A percentile compares a stretch with the other conserved stretches of the same genome.
Conservation (phyloP, 495 filamentous ascomycete species). For the Rostrohypoxylon terebratum region DNA sequence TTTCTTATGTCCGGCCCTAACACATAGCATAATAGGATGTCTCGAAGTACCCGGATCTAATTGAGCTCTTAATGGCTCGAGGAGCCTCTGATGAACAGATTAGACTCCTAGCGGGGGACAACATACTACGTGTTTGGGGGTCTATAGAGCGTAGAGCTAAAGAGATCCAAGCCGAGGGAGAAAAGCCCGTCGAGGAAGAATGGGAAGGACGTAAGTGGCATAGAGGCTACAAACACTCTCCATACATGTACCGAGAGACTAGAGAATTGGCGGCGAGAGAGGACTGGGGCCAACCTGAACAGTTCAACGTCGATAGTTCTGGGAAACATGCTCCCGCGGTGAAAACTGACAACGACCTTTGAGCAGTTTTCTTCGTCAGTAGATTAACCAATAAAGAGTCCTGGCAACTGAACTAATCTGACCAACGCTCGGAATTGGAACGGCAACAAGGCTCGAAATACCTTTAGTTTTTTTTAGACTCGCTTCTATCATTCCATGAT, state of each 20-base stretch:
- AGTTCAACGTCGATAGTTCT: slow-evolving; percentile 26
- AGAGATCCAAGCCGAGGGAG: slow-evolving; percentile 23
- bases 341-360: slow-evolving; percentile 25
- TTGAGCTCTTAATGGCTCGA: slow-evolving; percentile 56
- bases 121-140: slow-evolving; percentile 54
- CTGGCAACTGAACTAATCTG: background rate
- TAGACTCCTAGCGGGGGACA: slow-evolving; percentile 64
- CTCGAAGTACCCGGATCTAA: slow-evolving; percentile 71
- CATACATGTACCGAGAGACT: slow-evolving; percentile 36
- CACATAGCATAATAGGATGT: slow-evolving; percentile 64
- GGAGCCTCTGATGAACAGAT: slow-evolving; percentile 65
- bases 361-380: background rate
- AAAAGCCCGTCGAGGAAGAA: slow-evolving; percentile 33
- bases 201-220: slow-evolving; percentile 36
- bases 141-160: slow-evolving; percentile 21
- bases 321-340: background rate
- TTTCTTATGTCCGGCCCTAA: slow-evolving; percentile 22
- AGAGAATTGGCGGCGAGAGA: slow-evolving; percentile 28
- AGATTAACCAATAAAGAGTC: background rate
- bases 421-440: background rate
- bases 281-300: slow-evolving; percentile 27
- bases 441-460: background rate
- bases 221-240: slow-evolving; percentile 30
- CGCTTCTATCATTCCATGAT: background rate
- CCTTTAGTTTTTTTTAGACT: background rate